These are phyloP conservation scores for Trichoderma harzianum DNA, from an alignment of 2,329 filamentous ascomycete genomes.

Conservation along the genomic window DNA sequence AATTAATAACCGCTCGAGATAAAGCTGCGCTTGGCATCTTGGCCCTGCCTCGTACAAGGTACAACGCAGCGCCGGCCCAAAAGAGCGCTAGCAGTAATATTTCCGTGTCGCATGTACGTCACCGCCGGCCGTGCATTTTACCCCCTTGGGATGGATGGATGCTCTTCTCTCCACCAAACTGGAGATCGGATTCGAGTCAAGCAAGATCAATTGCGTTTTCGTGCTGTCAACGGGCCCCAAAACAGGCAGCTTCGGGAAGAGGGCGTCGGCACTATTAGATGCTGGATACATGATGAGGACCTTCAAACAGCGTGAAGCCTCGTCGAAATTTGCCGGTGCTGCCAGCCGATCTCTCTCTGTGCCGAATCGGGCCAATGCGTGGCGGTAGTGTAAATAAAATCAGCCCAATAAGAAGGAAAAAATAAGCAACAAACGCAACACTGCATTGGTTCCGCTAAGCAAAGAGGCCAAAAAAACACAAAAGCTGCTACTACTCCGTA, in stretches of 20 bases:
- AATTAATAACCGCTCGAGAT: conserved; percentile 19
- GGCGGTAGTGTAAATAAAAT: neutral
- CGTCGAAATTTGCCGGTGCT: neutral
- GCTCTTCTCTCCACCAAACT: neutral
- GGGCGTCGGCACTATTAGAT: neutral
- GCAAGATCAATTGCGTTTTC: neutral
- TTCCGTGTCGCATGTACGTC: conserved; percentile 5
- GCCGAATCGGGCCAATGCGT: neutral
- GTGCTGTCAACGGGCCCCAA: neutral
- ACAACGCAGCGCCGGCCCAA: neutral
- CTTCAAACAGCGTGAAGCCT: neutral
- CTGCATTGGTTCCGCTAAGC: neutral
- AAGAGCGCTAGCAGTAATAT: neutral
- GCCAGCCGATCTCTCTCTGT: neutral
- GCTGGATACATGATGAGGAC: neutral
- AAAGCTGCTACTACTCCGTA: neutral
- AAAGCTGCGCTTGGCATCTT: conserved; percentile 6
- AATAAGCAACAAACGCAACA: neutral
- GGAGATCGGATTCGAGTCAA: neutral
- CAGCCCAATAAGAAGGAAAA: neutral
- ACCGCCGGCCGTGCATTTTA: neutral
- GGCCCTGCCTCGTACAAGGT: neutral
- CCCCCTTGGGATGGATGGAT: neutral
- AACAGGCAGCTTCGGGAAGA: neutral
- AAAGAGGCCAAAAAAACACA: neutral